These are phyloP conservation scores for Guillardia theta DNA, from an alignment of 78 protist genomes.

Conservation along the genomic window DNA sequence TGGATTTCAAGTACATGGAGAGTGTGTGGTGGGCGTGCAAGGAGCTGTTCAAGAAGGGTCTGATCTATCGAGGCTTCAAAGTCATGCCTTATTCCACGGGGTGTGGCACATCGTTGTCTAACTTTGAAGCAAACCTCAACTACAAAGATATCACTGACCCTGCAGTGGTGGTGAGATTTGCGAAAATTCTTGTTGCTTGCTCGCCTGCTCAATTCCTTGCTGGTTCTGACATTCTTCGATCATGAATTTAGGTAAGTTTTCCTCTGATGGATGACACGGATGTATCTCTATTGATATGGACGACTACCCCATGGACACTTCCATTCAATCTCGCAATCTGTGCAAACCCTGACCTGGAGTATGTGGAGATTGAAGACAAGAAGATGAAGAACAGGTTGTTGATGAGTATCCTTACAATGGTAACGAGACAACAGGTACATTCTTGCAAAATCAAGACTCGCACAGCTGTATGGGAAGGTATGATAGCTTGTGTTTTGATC, in stretches of 20 bases:
- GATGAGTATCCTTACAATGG: too few species aligned
- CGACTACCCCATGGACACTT: slow-evolving; percentile 98
- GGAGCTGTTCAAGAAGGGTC: background rate
- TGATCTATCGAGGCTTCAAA: background rate
- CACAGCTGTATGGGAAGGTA: too few species aligned
- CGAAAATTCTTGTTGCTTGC: too few species aligned
- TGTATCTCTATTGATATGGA: slow-evolving; percentile 92
- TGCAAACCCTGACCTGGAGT: slow-evolving; percentile 82
- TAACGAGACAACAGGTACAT: too few species aligned
- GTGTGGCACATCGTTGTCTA: slow-evolving; percentile 96
- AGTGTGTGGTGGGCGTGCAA: background rate
- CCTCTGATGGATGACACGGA: background rate
- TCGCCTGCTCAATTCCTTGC: too few species aligned
- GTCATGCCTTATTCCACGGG: slow-evolving; percentile 97
- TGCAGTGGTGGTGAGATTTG: background rate
- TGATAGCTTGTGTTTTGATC: too few species aligned
- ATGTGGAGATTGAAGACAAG: slow-evolving; percentile 79
- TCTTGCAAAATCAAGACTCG: too few species aligned
- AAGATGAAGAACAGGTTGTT: background rate
- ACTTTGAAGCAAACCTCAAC: slow-evolving; percentile 96
- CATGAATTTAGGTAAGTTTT: too few species aligned
- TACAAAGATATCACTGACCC: slow-evolving; percentile 72
- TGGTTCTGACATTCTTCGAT: too few species aligned
- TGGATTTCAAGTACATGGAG: background rate
- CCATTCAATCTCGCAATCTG: slow-evolving; percentile 47